Base-by-base conservation (phyloP, 2,329 filamentous ascomycete genomes). In the Cladosporium sp. region DNA sequence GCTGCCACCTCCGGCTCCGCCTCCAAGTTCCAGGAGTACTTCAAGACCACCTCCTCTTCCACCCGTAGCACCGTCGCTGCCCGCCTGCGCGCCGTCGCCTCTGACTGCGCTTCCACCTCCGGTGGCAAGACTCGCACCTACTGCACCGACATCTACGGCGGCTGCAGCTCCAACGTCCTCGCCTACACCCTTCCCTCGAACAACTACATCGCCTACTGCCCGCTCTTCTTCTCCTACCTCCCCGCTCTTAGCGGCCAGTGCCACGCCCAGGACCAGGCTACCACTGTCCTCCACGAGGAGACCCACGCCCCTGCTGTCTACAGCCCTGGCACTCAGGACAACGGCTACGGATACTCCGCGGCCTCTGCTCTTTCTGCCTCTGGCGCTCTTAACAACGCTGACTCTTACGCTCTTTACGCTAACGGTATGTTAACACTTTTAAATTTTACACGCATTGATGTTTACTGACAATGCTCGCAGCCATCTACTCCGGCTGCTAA, bases 201-300 rank as follows among this genome's bases (percentile, higher is more conserved):
- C 37, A 81, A 80, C 70, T 55, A 59, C 58, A 82, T 88, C 72
- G 82, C 82, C 55, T 86, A 87, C 75, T 88, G 86, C 73, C 75
- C 78, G 9, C 71, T 83, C 17, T 85, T 81, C 74, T 88, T 85
- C 75, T 80, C 68, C 51, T 74, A 69, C 11, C 76, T 88, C 8
- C 76, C 82, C 0, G 76, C 77, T 2, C 62, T 83, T 37, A 73
- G 79, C 9, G 65, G 65, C 8, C 73, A 69, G 1, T 89, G 87
- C 75, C 84, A 88, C 69, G 79, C 66, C 2, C 86, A 88, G 73
- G 86, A 88, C 67, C 83, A 86, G 47, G 83, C 82, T 4, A 86
- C 81, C 15, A 88, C 86, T 17, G 80, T 80, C 43, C 72, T 89
- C 15, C 86, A 89, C 67, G 87, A 89, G 76, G 76, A 79, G 64